Conservation (phyloP, 805 yeast genomes). For the Isabelozyma rhagii region DNA sequence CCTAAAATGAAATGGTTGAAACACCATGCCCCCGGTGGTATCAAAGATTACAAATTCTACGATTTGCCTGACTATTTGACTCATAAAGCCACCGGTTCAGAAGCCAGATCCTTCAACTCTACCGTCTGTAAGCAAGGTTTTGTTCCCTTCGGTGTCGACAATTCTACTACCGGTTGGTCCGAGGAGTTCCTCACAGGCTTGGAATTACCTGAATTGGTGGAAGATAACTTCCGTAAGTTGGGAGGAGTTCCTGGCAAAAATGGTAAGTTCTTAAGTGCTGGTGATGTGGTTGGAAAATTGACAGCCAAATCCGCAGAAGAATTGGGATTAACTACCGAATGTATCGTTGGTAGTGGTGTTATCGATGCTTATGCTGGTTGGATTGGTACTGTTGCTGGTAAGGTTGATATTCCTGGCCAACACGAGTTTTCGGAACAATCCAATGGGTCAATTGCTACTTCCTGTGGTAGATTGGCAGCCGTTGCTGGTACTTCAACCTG, state of each 20-base stretch:
- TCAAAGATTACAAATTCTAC: slow-evolving; percentile 72
- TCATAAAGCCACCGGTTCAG: slow-evolving; percentile 83
- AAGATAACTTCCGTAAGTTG: slow-evolving; percentile 68
- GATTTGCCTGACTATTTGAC: slow-evolving; percentile 92
- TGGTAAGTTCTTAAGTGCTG: slow-evolving; percentile 80
- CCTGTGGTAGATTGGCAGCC: slow-evolving; percentile 89
- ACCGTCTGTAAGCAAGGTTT: slow-evolving; percentile 95
- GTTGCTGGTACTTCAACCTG: slow-evolving; percentile 99
- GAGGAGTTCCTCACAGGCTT: slow-evolving; percentile 65
- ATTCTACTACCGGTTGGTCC: slow-evolving; percentile 86
- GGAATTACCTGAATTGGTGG: slow-evolving; percentile 73
- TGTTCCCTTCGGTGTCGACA: slow-evolving; percentile 89
- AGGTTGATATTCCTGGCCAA: slow-evolving; percentile 60
- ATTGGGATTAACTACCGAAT: slow-evolving; percentile 74
- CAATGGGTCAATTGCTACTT: slow-evolving; percentile 47
- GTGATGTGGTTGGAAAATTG: slow-evolving; percentile 81
- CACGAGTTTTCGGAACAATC: slow-evolving; percentile 45
- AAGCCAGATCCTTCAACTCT: slow-evolving; percentile 85
- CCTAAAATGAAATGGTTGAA: slow-evolving; percentile 98
- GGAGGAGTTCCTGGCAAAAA: slow-evolving; percentile 80
- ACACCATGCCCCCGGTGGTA: slow-evolving; percentile 65
- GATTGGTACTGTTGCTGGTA: slow-evolving; percentile 97
- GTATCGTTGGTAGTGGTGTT: slow-evolving; percentile 91
- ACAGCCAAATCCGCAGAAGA: slow-evolving; percentile 67
- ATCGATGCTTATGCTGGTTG: slow-evolving; percentile 99